Base-by-base conservation (phyloP, 306 rosid genomes). In the Leucaena leucocephala region DNA sequence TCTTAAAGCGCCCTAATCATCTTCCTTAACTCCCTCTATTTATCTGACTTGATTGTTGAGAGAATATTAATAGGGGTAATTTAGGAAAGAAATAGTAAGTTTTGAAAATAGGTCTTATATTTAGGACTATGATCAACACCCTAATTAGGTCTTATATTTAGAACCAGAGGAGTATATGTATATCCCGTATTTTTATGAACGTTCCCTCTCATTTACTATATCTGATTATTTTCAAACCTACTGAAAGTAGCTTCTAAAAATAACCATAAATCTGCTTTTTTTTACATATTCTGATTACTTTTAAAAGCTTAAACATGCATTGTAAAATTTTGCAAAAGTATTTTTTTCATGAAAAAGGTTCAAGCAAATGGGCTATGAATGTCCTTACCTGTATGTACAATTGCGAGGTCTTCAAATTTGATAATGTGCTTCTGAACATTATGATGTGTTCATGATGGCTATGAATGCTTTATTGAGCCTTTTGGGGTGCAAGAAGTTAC, bases 401-500 rank as follows among this genome's bases (percentile, higher is more conserved):
- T 39, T 49, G 65, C 22, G 81, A 80, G 58, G 49, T 62, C 12
- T 63, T n/a, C 34, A 39, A 13, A 17, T 67, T 48, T 83, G 77
- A 36, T 79, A 33, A 49, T 71, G 59, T 55, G 74, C 64, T 75
- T 69, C 59, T 77, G 81, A 45, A 82, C 50, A 62, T 78, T 74
- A 72, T 66, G 67, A 79, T 34, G 54, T 50, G 71, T 70, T 35
- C 64, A 54, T 46, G 63, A 75, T 78, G 39, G 21, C 11, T 67
- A 55, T 71, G 42, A 58, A 42, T 40, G 33, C 77, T 54, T 75
- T 75, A 65, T 76, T 9, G 74, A 59, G 74, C 40, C 50, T 75
- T 74, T 71, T 78, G 35, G 57, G 43, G 78, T 81, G 68, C 22
- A 55, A 64, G 73, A 71, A 46, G 49, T 59, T 75, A 46, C 11